These are phyloP conservation scores for Mallotus repandus DNA, from an alignment of 441 rosid genomes.

Conservation along the genomic window DNA sequence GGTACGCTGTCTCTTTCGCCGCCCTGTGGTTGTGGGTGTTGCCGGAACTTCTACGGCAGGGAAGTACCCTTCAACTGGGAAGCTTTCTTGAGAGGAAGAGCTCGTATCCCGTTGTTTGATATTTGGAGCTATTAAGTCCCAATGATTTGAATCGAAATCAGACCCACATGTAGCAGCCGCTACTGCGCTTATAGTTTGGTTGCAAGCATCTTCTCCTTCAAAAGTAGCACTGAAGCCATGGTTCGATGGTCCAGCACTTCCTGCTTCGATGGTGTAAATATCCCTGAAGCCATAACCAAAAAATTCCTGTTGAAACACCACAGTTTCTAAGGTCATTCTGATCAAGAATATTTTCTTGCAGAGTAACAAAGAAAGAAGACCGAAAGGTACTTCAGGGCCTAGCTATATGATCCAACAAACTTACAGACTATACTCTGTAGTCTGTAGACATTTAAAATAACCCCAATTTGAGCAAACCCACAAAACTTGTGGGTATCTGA, in stretches of 20 bases:
- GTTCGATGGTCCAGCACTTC: slow-evolving; percentile 4
- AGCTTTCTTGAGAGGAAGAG: slow-evolving; percentile 25
- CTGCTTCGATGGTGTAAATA: slow-evolving; percentile 2
- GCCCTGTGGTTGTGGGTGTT: not conserved
- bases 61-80: slow-evolving; percentile 2
- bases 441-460: no score
- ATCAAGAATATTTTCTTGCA: not conserved
- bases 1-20: slow-evolving; percentile 42
- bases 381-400: not conserved
- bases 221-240: slow-evolving; percentile 1
- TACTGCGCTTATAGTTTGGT: not conserved
- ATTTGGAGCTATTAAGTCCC: slow-evolving; percentile 7
- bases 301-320: slow-evolving; percentile 37
- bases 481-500: slow-evolving; percentile 6
- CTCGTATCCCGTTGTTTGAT: slow-evolving; percentile 8
- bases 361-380: not conserved
- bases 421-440: no score
- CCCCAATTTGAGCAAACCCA: not conserved
- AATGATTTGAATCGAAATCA: slow-evolving; percentile 11
- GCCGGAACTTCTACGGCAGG: slow-evolving; percentile 11
- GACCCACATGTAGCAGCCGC: not conserved
- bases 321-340: slow-evolving; percentile 39
- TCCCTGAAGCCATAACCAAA: slow-evolving; percentile 28
- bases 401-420: no score
- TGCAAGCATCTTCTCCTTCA: slow-evolving; percentile 3